Evolutionary conservation across 2,329 filamentous ascomycete species (phyloP), one percentile per base, ranked within the genome.

Genomic region (Ustulina deusta): DNA sequence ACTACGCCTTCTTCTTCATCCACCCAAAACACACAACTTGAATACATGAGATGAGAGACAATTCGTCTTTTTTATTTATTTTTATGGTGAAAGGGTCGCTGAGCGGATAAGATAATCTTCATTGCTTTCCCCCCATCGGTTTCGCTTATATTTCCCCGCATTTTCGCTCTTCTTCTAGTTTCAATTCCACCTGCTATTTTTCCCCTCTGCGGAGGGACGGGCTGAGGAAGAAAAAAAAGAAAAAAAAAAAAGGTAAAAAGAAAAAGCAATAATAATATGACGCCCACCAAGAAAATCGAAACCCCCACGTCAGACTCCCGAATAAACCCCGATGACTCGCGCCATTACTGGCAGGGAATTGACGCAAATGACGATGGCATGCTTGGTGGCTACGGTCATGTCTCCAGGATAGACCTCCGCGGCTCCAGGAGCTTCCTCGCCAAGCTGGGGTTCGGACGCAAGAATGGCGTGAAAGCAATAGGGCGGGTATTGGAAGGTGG

Each of bases 331-430:
- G 69, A 72, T 13, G 79, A 80, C 54, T 79, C 80, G 15, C 78
- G 78, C 17, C 73, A 76, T 27, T 87, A 87, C 76, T 87, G 85
- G 85, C 75, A 84, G 60, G 73, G 75, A 25, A 74, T 83, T 60
- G 78, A 79, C 1, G 81, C 83, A 48, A 80, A 84, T 58, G 79
- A 82, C 54, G 86, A 91, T 73, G 93, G 93, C 75, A 94, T 96
- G 90, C 90, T 97, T 1, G 94, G 93, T 69, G 92, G 94, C 79
- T 83, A 83, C 65, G 78, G 82, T 13, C 85, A 89, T 77, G 86
- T 92, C 75, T 91, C 89, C 38, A 86, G 88, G 69, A 86, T 91
- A 67, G 93, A 94, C 77, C 83, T 95, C 7, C 88, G 90, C 73
- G 89, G 89, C 44, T 93, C 90, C 3, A 85, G 87, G 72, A 89